Conservation (phyloP, 164 flowering plant species). For the Annona squamosa region DNA sequence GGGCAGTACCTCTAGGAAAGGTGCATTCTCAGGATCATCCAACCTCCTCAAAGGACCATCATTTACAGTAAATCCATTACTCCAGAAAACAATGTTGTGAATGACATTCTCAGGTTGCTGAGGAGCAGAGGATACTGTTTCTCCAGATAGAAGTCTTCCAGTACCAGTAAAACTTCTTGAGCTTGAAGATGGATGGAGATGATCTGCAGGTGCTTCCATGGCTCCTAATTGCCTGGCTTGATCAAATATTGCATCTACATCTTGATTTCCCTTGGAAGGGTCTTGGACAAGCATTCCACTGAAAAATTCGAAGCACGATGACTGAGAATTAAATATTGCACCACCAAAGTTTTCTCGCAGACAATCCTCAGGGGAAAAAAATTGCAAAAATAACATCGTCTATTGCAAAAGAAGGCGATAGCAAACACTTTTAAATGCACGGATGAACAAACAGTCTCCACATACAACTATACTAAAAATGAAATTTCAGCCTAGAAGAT, state of each 20-base stretch:
- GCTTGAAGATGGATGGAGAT: constrained; percentile 48
- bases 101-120: constrained; percentile 45
- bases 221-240: constrained; percentile 86
- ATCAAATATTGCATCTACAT: constrained; percentile 76
- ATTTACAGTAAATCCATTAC: constrained; percentile 78
- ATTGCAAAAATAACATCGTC: neutral
- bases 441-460: neutral
- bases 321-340: neutral
- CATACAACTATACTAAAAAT: too few relatives aligned
- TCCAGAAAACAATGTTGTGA: constrained; percentile 71
- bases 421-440: neutral
- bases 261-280: constrained; percentile 57
- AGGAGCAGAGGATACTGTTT: constrained; percentile 43
- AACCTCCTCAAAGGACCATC: constrained; percentile 82
- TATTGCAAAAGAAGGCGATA: neutral
- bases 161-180: constrained; percentile 73
- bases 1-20: constrained; percentile 55
- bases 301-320: constrained; percentile 13
- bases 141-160: constrained; percentile 70
- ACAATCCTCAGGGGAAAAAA: neutral
- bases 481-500: too few relatives aligned
- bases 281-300: constrained; percentile 97
- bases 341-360: neutral
- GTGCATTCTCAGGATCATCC: constrained; percentile 77
- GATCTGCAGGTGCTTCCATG: constrained; percentile 59